Evolutionary conservation across 2,329 filamentous ascomycete species (phyloP).

Genomic region (Hansfordia pulvinata): DNA sequence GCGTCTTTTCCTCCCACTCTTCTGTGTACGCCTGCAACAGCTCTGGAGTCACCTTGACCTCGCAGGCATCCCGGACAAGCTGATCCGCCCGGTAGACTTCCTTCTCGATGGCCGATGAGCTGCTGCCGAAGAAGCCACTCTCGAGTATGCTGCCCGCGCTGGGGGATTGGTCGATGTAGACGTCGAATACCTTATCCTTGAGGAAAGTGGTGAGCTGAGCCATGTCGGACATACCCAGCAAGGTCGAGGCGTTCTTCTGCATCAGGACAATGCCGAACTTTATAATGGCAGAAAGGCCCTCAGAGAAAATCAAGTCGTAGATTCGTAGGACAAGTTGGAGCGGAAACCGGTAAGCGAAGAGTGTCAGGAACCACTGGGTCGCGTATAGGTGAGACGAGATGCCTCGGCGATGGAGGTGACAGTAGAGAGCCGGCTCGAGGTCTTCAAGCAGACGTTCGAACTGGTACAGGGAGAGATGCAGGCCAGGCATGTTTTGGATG

Average conservation of each 20-base stretch:
- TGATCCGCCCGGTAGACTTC: slow-evolving; percentile 92
- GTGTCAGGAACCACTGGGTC: slow-evolving; percentile 95
- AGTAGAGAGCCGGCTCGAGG: slow-evolving; percentile 84
- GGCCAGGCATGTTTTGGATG: slow-evolving; percentile 86
- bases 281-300: slow-evolving; percentile 83
- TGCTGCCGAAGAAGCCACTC: slow-evolving; percentile 93
- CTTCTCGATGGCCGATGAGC: slow-evolving; percentile 78
- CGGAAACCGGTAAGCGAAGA: slow-evolving; percentile 97
- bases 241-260: slow-evolving; percentile 73
- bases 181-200: slow-evolving; percentile 89
- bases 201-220: slow-evolving; percentile 74
- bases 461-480: slow-evolving; percentile 87
- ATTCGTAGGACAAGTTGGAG: slow-evolving; percentile 91
- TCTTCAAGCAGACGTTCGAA: slow-evolving; percentile 93
- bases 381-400: slow-evolving; percentile 90
- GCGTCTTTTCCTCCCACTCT: slow-evolving; percentile 89
- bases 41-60: slow-evolving; percentile 72
- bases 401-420: slow-evolving; percentile 76
- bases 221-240: slow-evolving; percentile 87
- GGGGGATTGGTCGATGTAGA: slow-evolving; percentile 89
- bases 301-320: slow-evolving; percentile 88
- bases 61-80: slow-evolving; percentile 84
- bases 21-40: slow-evolving; percentile 65
- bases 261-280: slow-evolving; percentile 93
- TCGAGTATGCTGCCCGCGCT: slow-evolving; percentile 89